Base-by-base conservation (phyloP, 2,329 filamentous ascomycete genomes). In the Cordyceps militaris region DNA sequence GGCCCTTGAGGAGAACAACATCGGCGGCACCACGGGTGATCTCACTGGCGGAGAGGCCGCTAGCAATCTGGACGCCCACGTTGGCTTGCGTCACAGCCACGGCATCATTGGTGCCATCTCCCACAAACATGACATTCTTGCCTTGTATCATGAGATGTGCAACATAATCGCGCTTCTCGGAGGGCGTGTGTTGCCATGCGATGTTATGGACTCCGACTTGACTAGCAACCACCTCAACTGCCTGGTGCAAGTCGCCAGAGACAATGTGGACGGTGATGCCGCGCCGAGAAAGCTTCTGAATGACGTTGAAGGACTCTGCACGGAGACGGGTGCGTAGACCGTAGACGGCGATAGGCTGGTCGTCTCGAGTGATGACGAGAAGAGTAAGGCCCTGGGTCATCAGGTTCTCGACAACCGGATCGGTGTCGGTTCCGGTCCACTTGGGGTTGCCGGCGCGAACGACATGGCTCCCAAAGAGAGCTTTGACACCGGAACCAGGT, bases 81-180 rank as follows among this genome's bases (percentile, higher is more conserved):
- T 79, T 73, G 24, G 85, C 82, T 63, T 81, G 77, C 3, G 82
- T 79, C 3, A 87, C 74, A 1, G 84, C 84, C 4, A 80, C 74
- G 0, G 84, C 81, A 63, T 87, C 84, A 64, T 87, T 87, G 8
- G 81, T 84, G 11, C 84, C 84, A 62, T 87, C 84, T 32, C 84
- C 84, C 42, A 79, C 74, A 69, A 87, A 87, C 56, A 86, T 69
- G 56, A 83, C 76, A 24, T 46, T 58, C 28, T 64, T 65, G n/a
- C 61, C 63, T 19, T 62, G 28, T 19, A 59, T 59, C 54, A 74
- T 71, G 46, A 79, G 67, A 1, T 56, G 57, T 52, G 71, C 67
- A 53, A 85, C 70, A 65, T 84, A 85, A 2, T 70, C 66, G 24
- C 76, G 73, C 64, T 87, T 87, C 60, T 82, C 74, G 2, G 70